Conservation (phyloP, 495 filamentous ascomycete species). For the Pseudoneurospora amorphoporcata region DNA sequence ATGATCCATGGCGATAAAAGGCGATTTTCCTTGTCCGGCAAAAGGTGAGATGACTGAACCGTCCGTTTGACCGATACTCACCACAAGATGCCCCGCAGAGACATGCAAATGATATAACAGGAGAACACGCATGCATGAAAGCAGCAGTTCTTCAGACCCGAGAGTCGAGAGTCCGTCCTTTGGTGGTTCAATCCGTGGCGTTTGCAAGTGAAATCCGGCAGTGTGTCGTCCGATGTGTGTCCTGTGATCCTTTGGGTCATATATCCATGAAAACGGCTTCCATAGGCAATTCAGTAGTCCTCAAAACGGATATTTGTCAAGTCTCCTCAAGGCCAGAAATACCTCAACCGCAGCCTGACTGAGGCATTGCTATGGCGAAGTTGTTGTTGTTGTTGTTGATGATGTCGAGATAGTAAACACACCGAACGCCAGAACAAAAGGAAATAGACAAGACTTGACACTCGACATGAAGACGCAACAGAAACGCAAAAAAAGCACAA, state of each 20-base stretch:
- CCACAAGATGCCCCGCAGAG: background rate
- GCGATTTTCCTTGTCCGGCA: background rate
- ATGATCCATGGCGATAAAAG: background rate
- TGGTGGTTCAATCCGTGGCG: background rate
- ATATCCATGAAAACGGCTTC: background rate
- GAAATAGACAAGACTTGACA: slow-evolving; percentile 15
- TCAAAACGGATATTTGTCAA: background rate
- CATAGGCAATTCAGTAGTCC: background rate
- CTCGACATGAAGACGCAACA: slow-evolving; percentile 14
- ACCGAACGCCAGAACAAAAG: background rate
- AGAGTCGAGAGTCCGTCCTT: background rate
- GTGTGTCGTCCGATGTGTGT: background rate
- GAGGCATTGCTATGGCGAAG: background rate
- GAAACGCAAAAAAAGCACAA: slow-evolving; percentile 17
- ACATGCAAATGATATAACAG: background rate
- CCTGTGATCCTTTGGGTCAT: background rate
- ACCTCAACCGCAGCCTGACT: background rate
- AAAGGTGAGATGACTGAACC: background rate
- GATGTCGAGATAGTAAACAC: background rate
- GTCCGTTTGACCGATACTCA: background rate
- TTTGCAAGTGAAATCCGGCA: background rate
- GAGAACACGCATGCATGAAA: background rate
- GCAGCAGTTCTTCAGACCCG: background rate
- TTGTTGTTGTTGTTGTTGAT: background rate
- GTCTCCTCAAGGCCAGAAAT: background rate